Conservation (phyloP, 1,284 basidiomycete genomes). For the Ustilago nuda region DNA sequence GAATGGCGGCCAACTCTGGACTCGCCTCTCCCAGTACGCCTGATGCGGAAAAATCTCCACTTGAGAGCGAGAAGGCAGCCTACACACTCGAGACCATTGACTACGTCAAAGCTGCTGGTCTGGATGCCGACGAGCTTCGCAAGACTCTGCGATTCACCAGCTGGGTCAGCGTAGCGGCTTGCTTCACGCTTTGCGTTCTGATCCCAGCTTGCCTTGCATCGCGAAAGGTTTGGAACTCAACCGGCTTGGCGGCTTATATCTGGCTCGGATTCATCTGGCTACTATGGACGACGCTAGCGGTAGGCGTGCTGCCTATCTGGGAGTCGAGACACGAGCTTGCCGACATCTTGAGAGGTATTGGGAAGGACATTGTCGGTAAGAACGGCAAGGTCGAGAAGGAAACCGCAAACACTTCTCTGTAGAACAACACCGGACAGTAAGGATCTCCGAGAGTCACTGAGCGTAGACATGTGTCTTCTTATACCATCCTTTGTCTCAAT, state of each 20-base stretch:
- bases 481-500: not conserved
- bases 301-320: constrained; percentile 85
- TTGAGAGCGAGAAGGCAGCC: constrained; percentile 37
- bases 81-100: constrained; percentile 35
- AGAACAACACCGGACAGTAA: not conserved
- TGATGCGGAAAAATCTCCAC: constrained; percentile 17
- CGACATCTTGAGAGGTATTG: constrained; percentile 75
- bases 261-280: constrained; percentile 80
- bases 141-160: constrained; percentile 39
- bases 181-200: constrained; percentile 55
- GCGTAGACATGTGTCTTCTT: not conserved
- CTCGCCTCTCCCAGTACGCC: constrained; percentile 10
- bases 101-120: constrained; percentile 50
- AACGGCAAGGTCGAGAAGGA: constrained; percentile 26
- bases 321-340: constrained; percentile 80
- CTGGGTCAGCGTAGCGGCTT: constrained; percentile 46
- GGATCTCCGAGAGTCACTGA: no score
- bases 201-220: constrained; percentile 59
- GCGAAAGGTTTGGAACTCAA: constrained; percentile 52
- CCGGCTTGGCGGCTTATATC: constrained; percentile 63
- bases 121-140: constrained; percentile 53
- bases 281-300: constrained; percentile 75
- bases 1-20: constrained; percentile 26
- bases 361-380: constrained; percentile 63
- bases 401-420: constrained; percentile 7